These are phyloP conservation scores for Talaromyces proteolyticus DNA, from an alignment of 495 filamentous ascomycete species.

Conservation along the genomic window DNA sequence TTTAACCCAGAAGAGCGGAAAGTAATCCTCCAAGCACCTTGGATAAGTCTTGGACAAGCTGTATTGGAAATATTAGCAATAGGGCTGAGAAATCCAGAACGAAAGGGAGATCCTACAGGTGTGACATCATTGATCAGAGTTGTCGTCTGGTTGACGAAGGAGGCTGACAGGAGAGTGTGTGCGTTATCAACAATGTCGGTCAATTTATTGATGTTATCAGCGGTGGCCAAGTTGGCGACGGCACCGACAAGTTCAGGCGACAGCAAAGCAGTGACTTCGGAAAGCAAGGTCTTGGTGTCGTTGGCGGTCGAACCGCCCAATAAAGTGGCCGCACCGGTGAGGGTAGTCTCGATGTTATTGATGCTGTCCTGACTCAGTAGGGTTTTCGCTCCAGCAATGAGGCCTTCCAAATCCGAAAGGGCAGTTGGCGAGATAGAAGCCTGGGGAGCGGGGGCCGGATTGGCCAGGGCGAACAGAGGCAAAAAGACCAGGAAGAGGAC, in stretches of 20 bases:
- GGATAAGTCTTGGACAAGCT: slow-evolving; percentile 28
- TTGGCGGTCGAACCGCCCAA: slow-evolving; percentile 14
- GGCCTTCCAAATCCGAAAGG: slow-evolving; percentile 17
- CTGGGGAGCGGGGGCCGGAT: slow-evolving; percentile 20
- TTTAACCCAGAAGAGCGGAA: slow-evolving; percentile 12
- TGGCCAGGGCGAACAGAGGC: slow-evolving; percentile 25
- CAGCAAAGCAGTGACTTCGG: slow-evolving; percentile 6
- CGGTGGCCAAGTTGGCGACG: slow-evolving; percentile 17
- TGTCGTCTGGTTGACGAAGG: slow-evolving; percentile 38
- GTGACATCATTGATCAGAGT: slow-evolving; percentile 45
- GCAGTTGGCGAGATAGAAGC: slow-evolving; percentile 19
- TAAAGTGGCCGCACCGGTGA: slow-evolving; percentile 22
- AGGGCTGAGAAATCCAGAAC: no score
- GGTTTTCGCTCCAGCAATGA: slow-evolving; percentile 18
- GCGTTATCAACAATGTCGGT: slow-evolving; percentile 27
- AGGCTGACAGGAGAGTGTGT: slow-evolving; percentile 21
- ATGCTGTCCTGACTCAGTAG: slow-evolving; percentile 32
- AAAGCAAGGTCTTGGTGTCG: slow-evolving; percentile 12
- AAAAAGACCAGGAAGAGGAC: slow-evolving; percentile 24
- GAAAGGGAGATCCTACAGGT: slow-evolving; percentile 32
- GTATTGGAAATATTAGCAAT: no score
- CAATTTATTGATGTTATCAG: slow-evolving; percentile 23
- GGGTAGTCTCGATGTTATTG: slow-evolving; percentile 36
- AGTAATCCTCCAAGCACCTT: slow-evolving; percentile 24
- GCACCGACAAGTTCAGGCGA: slow-evolving; percentile 1